A percentile compares a stretch with the other conserved stretches of the same genome.
Conservation (phyloP, 2,329 filamentous ascomycete species). For the Fusarium nisikadoi region DNA sequence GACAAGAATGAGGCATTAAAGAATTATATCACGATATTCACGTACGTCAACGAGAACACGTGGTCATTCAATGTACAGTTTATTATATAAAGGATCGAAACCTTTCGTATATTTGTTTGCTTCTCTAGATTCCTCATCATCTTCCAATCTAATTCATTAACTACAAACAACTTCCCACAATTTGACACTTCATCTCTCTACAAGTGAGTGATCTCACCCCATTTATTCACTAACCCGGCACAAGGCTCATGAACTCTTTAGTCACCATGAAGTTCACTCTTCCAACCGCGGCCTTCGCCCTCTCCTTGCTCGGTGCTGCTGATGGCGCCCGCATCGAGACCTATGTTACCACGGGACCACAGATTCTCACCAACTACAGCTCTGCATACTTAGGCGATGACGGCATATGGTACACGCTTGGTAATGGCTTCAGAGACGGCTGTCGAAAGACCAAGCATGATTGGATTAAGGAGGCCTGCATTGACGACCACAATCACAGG, state of each 20-base stretch:
- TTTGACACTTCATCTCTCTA: not conserved
- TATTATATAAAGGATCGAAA: not conserved
- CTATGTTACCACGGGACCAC: not conserved
- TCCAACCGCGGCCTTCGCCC: not conserved
- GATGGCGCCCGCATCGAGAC: not conserved
- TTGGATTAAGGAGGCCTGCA: not conserved
- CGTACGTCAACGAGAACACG: not conserved
- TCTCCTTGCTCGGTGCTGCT: not conserved
- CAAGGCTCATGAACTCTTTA: not conserved
- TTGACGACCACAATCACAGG: accelerated
- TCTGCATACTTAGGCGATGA: accelerated
- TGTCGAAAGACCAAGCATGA: not conserved
- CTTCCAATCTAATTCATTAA: not conserved
- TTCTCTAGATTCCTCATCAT: not conserved
- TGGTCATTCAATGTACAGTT: not conserved
- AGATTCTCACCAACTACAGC: accelerated
- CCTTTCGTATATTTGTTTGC: not conserved
- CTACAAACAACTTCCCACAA: accelerated
- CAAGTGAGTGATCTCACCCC: not conserved
- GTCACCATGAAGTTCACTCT: not conserved
- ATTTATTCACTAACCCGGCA: accelerated
- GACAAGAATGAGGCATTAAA: not conserved
- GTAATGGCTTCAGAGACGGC: not conserved
- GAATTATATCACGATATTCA: not conserved
- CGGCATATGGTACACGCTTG: accelerated